Base-by-base conservation (phyloP, 2,329 filamentous ascomycete species). In the Fusarium sp. region DNA sequence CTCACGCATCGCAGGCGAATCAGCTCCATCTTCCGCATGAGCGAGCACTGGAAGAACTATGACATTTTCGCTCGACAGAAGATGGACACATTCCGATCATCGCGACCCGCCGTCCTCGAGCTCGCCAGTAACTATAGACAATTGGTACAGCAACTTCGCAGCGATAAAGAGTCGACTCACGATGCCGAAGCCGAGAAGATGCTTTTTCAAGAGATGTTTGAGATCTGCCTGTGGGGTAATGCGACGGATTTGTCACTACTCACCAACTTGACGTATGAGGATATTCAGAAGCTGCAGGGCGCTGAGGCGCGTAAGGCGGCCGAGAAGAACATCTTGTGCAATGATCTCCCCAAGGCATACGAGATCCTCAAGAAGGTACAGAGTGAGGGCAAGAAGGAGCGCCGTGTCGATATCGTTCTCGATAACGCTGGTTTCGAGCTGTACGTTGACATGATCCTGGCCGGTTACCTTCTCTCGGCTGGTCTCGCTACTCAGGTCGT, bases 391-490 rank as follows among this genome's bases (percentile, higher is more conserved):
- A 88, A 89, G 76, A 83, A 85, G 65, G 90, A 94, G 71, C 88
- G 94, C 40, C 87, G 93, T 18, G 91, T 99, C 4, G 96, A 99
- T 76, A 95, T 99, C 70, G 92, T 99, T 4, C 91, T 99, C 8
- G 96, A 99, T 80, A 99, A 99, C 75, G 94, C 96, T 22, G 96
- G 96, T 8, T 99, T 99, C 77, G 96, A 99, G 84, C 87, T 99
- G 15, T 99, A 94, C 77, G 96, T 98, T 71, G 96, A 99, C 77
- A 86, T 99, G 12, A 90, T 98, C 61, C 87, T 99, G 3, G 94
- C 94, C 0, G 95, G 94, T 1, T 99, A 97, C 78, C 86, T 99
- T 16, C 86, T 99, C 9, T 90, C 93, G 1, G 86, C 94, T 0
- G 93, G 92, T 1, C 88, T 99, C 8, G 96, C 96, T 1, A 98